These are phyloP conservation scores for Aegle marmelos DNA, from an alignment of 345 rosid genomes.

Conservation along the genomic window DNA sequence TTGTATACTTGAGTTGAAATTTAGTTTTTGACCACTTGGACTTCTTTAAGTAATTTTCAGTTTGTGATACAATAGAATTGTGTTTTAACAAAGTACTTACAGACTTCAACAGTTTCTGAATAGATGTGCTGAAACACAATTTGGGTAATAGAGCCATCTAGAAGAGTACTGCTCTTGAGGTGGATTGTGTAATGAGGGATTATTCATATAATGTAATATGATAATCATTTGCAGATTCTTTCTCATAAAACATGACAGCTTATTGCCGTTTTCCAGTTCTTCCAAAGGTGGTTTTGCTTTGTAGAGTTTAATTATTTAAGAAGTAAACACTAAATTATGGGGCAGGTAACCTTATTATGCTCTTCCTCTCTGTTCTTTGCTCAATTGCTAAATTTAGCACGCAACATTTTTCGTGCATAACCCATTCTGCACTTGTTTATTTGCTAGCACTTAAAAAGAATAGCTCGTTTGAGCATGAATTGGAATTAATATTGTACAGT, in stretches of 20 bases:
- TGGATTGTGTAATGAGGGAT: background rate
- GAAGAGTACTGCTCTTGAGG: background rate
- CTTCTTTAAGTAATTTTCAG: no score
- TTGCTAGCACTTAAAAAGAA: constrained; percentile 28
- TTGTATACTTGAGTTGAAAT: background rate
- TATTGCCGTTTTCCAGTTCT: background rate
- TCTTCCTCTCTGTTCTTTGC: background rate
- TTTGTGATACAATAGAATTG: no score
- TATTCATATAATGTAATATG: background rate
- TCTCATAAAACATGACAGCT: background rate
- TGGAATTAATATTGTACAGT: constrained; percentile 17
- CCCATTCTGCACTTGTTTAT: background rate
- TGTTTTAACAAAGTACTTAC: background rate
- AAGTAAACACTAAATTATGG: background rate
- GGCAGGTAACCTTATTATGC: background rate
- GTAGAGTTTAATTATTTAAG: background rate
- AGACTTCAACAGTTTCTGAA: background rate
- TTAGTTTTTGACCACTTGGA: no score
- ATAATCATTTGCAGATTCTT: background rate
- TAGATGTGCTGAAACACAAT: background rate
- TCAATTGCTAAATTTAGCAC: background rate
- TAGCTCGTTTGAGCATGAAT: constrained; percentile 50
- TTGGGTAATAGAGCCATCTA: background rate
- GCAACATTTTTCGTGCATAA: background rate
- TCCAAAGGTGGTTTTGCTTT: background rate